Evolutionary conservation across 495 filamentous ascomycete genomes (phyloP), one percentile per base, ranked within the genome.

Genomic region (Aspergillus kassunensis): DNA sequence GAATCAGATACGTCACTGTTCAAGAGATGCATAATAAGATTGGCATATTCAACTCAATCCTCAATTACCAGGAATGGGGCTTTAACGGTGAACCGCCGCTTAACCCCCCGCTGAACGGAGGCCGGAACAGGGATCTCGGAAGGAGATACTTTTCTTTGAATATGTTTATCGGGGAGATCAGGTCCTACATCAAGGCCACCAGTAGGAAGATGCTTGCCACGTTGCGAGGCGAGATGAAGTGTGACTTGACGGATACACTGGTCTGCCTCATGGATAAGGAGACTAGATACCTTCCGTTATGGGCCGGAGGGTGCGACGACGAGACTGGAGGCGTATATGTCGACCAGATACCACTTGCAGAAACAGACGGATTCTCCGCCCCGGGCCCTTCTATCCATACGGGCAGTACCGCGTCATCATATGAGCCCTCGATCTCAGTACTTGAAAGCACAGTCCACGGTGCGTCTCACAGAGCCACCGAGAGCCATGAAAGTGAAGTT

Each of bases 271-370:
- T 58, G 2, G 74, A 80, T 0, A 63, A 73, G 6, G 78, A 84
- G 51, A 77, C 63, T 51, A 72, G 69, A 19, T 82, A 68, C 39
- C 63, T 82, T 3, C 79, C 80, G 0, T 54, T 82, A 9, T 83
- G 76, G 74, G 78, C 79, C 0, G 81, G 75, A 4, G 81, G 80
- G 2, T 61, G 73, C 43, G 77, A 82, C 39, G 80, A 82, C 53
- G 79, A 65, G 2, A 71, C 67, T 1, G 80, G 79, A 4, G 80
- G 75, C 6, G 79, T 81, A 10, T 81, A 76, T 53, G 53, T 61
- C 1, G 69, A 73, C 27, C 57, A 59, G 7, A 64, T 77, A 39
- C 75, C 76, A 0, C 44, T 63, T 6, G 51, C 71, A 8, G 68
- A 74, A 12, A 42, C 55, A 25, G 70, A 66, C 1, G 72, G 72